These are phyloP conservation scores for Chaetomium fimeti DNA, from an alignment of 495 filamentous ascomycete genomes.

Conservation along the genomic window DNA sequence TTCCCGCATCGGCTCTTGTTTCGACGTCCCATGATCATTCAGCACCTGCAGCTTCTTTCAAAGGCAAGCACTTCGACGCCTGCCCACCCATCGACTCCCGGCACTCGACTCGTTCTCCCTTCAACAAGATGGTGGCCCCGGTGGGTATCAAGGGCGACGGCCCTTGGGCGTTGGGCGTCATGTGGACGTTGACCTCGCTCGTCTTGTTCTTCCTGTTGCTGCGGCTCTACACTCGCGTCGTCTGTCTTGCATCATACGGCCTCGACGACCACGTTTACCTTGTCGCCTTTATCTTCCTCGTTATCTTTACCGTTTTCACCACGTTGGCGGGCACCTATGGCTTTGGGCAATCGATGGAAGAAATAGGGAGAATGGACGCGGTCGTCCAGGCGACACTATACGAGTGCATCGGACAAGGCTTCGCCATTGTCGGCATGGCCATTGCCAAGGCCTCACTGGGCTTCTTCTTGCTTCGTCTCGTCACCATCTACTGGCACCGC, in stretches of 20 bases:
- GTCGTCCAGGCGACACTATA: constrained; percentile 37
- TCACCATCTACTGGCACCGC: constrained; percentile 37
- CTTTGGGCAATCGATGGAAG: constrained; percentile 37
- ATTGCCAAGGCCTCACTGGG: constrained; percentile 44
- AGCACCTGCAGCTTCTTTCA: not conserved
- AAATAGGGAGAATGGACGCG: constrained; percentile 29
- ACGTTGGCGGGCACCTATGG: constrained; percentile 36
- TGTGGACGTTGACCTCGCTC: constrained; percentile 29
- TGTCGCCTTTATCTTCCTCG: constrained; percentile 31
- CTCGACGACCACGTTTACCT: constrained; percentile 39
- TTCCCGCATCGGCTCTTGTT: not conserved
- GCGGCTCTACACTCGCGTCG: constrained; percentile 37
- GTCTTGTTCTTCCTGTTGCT: constrained; percentile 28
- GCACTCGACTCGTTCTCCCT: not conserved
- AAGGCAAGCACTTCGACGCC: not conserved
- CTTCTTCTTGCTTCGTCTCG: constrained; percentile 43
- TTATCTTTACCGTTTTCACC: constrained; percentile 35
- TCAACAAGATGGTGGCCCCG: not conserved
- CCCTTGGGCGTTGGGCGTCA: constrained; percentile 22
- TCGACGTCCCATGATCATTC: constrained; percentile 8
- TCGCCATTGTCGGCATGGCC: constrained; percentile 42
- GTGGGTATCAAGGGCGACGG: constrained; percentile 21
- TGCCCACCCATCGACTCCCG: not conserved
- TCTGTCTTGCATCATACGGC: constrained; percentile 35
- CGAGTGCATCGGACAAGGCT: constrained; percentile 42